Base-by-base conservation (phyloP, 805 yeast genomes). In the Spathaspora gorwiae region DNA sequence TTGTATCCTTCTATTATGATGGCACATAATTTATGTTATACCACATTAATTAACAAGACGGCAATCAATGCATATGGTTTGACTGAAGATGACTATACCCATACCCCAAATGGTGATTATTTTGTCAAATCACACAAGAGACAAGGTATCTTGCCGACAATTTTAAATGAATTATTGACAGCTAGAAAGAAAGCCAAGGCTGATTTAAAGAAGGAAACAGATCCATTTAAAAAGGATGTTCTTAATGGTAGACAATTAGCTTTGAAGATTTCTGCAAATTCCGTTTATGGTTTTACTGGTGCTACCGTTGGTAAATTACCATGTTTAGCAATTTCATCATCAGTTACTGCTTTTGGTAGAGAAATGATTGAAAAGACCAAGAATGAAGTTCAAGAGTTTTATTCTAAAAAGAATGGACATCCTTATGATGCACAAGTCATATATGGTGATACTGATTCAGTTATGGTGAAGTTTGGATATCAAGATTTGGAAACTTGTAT, bases 381-480 rank as follows among this genome's bases (percentile, higher is more conserved):
- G 56, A 73, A 76, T 40, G 88, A 84, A 50, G 98, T 94, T 2
- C 90, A 90, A 64, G 80, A 81, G 35, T 77, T 80, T 45, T 94
- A 90, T 59, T 76, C 81, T 9, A 83, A 81, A n/a, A 79, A 78
- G 46, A 89, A 92, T 63, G 98, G 98, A 1, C 84, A 74, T 56
- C 75, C 78, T n/a, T 82, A 76, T 59, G 95, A 94, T 67, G 83
- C 98, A 0, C 79, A 84, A 53, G 99, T 94, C 49, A 84, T 94
- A 35, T 94, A 94, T 61, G 99, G 99, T 73, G 99, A 94, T 66
- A 94, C 99, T 0, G 99, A 94, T 76, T 95, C 99, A 7, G 99
- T 94, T 13, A 95, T 94, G 99, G 97, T 94, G 37, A 90, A 89
- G 60, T 94, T 94, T 70, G 99, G 99, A 1, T 80, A 82, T 30